phyloP scores from a whole-genome alignment of 805 yeast genomes.

The Suhomyces kilbournensis region DNA sequence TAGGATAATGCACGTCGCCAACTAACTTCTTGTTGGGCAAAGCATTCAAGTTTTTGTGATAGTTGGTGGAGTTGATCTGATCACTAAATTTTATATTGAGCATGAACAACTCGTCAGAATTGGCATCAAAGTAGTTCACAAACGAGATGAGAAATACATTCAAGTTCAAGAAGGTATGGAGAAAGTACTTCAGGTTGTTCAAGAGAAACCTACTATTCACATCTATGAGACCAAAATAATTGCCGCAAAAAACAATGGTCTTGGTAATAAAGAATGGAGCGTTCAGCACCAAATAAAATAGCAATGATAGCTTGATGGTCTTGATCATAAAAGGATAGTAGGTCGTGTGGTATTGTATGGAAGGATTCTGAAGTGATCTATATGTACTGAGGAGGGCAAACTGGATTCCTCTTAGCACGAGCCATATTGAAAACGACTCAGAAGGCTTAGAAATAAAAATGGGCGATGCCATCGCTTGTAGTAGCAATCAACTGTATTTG shows the following conservation, averaged over 20 bases:
- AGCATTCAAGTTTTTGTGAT: conserved; percentile 4
- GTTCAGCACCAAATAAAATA: conserved; percentile 6
- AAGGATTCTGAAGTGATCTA: conserved; percentile 45
- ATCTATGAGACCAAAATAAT: not conserved
- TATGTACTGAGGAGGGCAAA: conserved; percentile 49
- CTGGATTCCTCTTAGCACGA: conserved; percentile 54
- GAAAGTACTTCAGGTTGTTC: conserved; percentile 8
- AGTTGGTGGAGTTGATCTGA: conserved; percentile 7
- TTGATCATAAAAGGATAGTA: not conserved
- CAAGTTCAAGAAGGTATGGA: conserved; percentile 16
- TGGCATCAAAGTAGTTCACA: conserved; percentile 13
- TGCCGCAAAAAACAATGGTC: conserved; percentile 1
- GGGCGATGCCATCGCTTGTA: conserved; percentile 57
- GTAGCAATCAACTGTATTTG: not conserved
- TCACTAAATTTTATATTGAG: conserved; percentile 17
- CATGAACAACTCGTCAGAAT: conserved; percentile 18
- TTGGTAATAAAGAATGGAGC: conserved; percentile 7
- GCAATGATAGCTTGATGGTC: conserved; percentile 3
- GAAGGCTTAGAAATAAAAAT: conserved; percentile 56
- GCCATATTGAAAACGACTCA: conserved; percentile 47
- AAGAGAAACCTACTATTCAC: conserved; percentile 2
- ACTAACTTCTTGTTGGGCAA: conserved; percentile 7
- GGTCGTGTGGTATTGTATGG: not conserved
- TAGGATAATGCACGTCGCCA: not conserved
- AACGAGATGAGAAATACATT: conserved; percentile 17